Evolutionary conservation across 148 eudicot genomes (phyloP).

Genomic region (Amaranthus cruentus): DNA sequence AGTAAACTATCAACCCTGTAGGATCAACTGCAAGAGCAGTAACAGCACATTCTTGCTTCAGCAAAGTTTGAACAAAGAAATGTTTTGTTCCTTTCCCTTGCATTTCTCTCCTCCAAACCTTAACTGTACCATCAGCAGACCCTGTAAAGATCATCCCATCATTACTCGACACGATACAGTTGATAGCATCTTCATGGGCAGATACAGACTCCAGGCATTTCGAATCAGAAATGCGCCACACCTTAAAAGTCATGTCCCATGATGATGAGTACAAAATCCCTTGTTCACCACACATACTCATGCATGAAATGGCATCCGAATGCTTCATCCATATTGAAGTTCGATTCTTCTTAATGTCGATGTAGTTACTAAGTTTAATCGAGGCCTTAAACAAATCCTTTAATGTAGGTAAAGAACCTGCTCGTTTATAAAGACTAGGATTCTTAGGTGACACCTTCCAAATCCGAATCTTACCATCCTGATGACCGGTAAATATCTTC

Average conservation of each 20-base stretch:
- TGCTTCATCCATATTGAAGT: constrained; percentile 52
- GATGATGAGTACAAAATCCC: constrained; percentile 53
- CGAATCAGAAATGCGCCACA: constrained; percentile 45
- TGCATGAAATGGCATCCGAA: constrained; percentile 50
- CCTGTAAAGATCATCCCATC: constrained; percentile 50
- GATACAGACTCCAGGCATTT: constrained; percentile 56
- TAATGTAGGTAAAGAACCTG: constrained; percentile 54
- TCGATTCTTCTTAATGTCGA: constrained; percentile 45
- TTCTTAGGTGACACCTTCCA: constrained; percentile 50
- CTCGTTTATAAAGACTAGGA: constrained; percentile 40
- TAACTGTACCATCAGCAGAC: constrained; percentile 63
- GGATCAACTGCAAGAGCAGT: constrained; percentile 50
- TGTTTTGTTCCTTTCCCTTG: constrained; percentile 42
- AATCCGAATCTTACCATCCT: constrained; percentile 59
- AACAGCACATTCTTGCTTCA: constrained; percentile 61
- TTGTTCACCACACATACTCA: constrained; percentile 37
- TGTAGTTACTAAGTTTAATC: constrained; percentile 40
- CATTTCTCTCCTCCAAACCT: constrained; percentile 52
- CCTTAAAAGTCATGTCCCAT: constrained; percentile 63
- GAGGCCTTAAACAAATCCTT: constrained; percentile 56
- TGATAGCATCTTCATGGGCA: constrained; percentile 63
- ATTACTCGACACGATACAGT: constrained; percentile 33
- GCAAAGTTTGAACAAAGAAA: constrained; percentile 29
- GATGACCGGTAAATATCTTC: constrained; percentile 20
- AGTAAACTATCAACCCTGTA: constrained; percentile 39